Evolutionary conservation across 805 yeast species (phyloP), one percentile per base, ranked within the genome.

Genomic region (Saccharomycopsis oosterbeekiorum): DNA sequence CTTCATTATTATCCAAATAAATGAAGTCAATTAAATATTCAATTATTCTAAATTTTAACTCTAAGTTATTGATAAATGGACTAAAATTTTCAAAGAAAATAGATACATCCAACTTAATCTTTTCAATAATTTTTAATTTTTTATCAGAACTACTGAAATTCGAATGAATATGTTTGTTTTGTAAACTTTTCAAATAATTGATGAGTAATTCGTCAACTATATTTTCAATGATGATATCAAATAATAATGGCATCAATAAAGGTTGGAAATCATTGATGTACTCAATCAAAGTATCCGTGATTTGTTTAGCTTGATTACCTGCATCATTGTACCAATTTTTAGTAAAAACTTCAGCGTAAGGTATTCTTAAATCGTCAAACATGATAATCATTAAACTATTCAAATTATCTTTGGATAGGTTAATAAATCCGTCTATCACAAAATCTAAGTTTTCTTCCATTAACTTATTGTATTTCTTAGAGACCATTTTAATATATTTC

Each of bases 401-500:
- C 58, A 86, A 81, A 60, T 90, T 81, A 47, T 81, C 77, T 65
- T 86, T 83, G 34, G 90, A 88, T 37, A 89, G 83, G 63, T 82
- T 84, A 6, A 90, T 89, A 74, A 84, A 88, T 9, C 93, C 89
- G 67, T 89, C 96, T 60, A 86, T 81, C n/a, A 85, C 84, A 40
- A 78, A 81, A 59, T 81, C 84, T 60, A 88, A 75, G 14, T 80
- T 77, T 1, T 80, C 71, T 21, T 80, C 81, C 51, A 90, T 88
- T 59, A 81, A 79, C 17, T 78, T 78, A 59, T 79, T 77, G 72
- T 88, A 87, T 61, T 78, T 80, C 51, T 84, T 85, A 47, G 86
- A 78, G 53, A 89, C 87, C 68, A 83, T 76, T n/a, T 81, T 83
- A 24, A 83, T 81, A 67, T 86, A 80, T 62, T 86, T 79, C 57